Conservation (phyloP, 352 stramenopile genomes). For the Pythium folliculosum region DNA sequence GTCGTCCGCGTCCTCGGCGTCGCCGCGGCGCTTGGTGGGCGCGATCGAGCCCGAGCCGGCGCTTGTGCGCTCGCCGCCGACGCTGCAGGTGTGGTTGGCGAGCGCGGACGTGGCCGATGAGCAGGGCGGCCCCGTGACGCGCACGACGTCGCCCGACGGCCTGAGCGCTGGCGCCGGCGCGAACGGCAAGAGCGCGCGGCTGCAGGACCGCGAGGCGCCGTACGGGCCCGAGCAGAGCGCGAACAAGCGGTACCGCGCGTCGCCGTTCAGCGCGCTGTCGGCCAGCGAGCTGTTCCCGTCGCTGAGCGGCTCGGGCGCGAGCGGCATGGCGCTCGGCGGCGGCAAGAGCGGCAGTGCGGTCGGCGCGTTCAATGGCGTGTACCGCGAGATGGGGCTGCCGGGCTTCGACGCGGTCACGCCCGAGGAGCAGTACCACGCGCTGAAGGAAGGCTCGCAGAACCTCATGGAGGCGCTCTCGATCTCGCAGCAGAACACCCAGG, state of each 20-base stretch:
- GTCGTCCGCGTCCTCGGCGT: neutral
- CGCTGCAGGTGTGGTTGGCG: slow-evolving; percentile 23
- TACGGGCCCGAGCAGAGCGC: slow-evolving; percentile 19
- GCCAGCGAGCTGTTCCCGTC: slow-evolving; percentile 21
- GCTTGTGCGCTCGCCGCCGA: neutral
- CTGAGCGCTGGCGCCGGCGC: neutral
- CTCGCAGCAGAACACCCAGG: slow-evolving; percentile 75
- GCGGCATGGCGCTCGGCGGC: neutral
- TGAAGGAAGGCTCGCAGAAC: slow-evolving; percentile 56
- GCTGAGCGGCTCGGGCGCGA: neutral
- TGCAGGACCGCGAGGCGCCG: slow-evolving; percentile 21
- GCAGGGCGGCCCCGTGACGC: slow-evolving; percentile 17
- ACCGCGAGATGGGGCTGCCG: slow-evolving; percentile 13
- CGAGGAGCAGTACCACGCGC: slow-evolving; percentile 40
- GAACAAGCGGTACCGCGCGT: slow-evolving; percentile 25
- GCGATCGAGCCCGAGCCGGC: slow-evolving; percentile 6
- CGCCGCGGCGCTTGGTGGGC: neutral
- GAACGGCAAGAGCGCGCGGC: slow-evolving; percentile 11
- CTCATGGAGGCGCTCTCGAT: slow-evolving; percentile 70
- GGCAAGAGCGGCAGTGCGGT: neutral
- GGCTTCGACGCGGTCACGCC: slow-evolving; percentile 24
- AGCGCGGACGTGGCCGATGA: slow-evolving; percentile 4
- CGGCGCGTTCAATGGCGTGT: neutral
- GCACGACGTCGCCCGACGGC: slow-evolving; percentile 17
- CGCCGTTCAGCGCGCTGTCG: slow-evolving; percentile 16